Evolutionary conservation across 1,139 yeast genomes (phyloP), one percentile per base, ranked within the genome.

Genomic region (Spencermartinsiella ligniputridi): DNA sequence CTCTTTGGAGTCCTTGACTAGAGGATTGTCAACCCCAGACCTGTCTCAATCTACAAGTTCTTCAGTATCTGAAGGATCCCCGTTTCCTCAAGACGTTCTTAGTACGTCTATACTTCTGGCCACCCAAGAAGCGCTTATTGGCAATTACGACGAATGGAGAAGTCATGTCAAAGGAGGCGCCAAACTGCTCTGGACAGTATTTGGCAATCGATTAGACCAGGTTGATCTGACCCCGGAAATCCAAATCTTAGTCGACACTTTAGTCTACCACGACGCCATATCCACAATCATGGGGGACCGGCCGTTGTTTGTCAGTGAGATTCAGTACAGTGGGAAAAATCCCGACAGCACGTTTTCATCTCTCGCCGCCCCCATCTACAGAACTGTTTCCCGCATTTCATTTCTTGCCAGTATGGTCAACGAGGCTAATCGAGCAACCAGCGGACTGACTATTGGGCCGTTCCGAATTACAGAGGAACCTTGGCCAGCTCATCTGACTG

Each of bases 131-230:
- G 54, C 49, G 5, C 39, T 46, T 18, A 52, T 48, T 21, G 47
- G 52, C 9, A 52, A 50, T 29, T 45, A 32, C 27, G 42, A 42
- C 24, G 45, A 40, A 19, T 52, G 56, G 56, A 27, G 46, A 18
- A 45, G 47, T 34, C 56, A 52, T 41, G 42, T 52, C 21, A 25
- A 41, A 6, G 56, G 55, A 5, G 55, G 54, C 9, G 44, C 46
- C 2, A 33, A 34, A 52, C 50, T 6, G 46, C 50, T 16, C 37
- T 40, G 4, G 37, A 41, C 13, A 39, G 45, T 29, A 4, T 27
- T 27, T 27, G 32, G 32, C 15, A 27, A 15, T n/a, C 8, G n/a
- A 27, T n/a, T 27, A 5, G 32, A 27, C n/a, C 32, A 27, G 15
- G 32, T 27, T 15, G 32, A 27, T 15, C 32, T 27, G 5, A 8